Base-by-base conservation (phyloP, 768 basidiomycete species). In the Hygrocybe coccinea region DNA sequence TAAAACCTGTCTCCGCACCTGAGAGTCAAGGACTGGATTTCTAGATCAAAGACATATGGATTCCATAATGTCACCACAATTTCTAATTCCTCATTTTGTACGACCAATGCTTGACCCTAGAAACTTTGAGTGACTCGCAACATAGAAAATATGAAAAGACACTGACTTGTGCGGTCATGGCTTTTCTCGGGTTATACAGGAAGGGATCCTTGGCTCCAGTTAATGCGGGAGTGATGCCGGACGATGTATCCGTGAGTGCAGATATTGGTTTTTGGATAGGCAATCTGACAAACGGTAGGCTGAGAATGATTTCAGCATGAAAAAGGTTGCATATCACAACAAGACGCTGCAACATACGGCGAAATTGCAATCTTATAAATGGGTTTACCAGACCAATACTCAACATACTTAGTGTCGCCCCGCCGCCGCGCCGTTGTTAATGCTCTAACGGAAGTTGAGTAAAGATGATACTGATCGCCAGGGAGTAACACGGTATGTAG, bases 1-100 rank as follows among this genome's bases (percentile, higher is more conserved):
- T 57, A 34, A 11, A 41, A 38, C 21, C 39, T 22, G n/a, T 52
- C 19, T 51, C 5, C 71, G 59, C 58, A 93, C 95, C 93, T 91
- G 14, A 97, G 72, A 4, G 83, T 81, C 36, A 98, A 67, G 61
- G 83, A 85, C 56, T 91, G 85, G 15, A 98, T 70, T 59, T 97
- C 93, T 11, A 99, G 76, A 58, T 95, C 91, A 68, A 98, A 95
- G 3, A 91, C 81, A 68, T 87, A 95, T 1, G 93, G 91, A 68
- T 99, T 99, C 55, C 84, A 83, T n/a, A 99, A 71, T 19, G 87
- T 86, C 44, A 98, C 75, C 7, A 85, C 78, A 61, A 97, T 80
- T 62, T 98, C 94, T 29, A 93, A 72, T 3, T 72, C 69, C 67
- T 98, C 97, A 60, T 86, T 86, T 66, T 90, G 89, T 1, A 93